Conservation (phyloP, 768 basidiomycete species). For the Xerocomus brunneocitrinus region DNA sequence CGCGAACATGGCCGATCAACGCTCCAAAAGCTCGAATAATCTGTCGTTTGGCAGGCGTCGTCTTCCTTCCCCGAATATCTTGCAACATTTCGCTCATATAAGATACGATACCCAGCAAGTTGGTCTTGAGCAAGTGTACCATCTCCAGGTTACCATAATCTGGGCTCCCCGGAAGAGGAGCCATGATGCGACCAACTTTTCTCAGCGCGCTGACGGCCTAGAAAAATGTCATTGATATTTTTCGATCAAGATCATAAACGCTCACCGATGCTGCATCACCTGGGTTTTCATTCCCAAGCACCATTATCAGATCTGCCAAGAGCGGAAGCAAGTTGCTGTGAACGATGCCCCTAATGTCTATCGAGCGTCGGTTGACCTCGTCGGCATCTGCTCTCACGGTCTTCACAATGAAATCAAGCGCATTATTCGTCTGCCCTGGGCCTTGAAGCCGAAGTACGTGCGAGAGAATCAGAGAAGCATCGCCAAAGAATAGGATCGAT, state of each 20-base stretch:
- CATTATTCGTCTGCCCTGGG: constrained; percentile 51
- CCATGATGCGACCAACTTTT: constrained; percentile 37
- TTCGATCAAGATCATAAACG: background rate
- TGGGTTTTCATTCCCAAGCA: constrained; percentile 65
- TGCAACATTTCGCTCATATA: constrained; percentile 83
- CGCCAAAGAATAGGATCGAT: constrained; percentile 50
- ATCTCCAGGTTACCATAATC: constrained; percentile 36
- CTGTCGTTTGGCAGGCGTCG: constrained; percentile 61
- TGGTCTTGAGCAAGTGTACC: constrained; percentile 58
- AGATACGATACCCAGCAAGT: constrained; percentile 83
- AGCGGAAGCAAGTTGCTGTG: constrained; percentile 65
- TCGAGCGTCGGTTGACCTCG: constrained; percentile 29
- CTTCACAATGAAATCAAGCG: constrained; percentile 57
- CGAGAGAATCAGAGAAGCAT: constrained; percentile 58
- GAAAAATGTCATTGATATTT: constrained; percentile 34
- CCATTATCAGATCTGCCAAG: constrained; percentile 70
- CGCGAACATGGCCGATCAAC: constrained; percentile 66
- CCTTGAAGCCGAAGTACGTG: constrained; percentile 59
- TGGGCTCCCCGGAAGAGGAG: constrained; percentile 23
- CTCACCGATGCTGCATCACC: constrained; percentile 43
- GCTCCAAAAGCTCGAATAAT: constrained; percentile 76
- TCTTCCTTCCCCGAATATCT: constrained; percentile 75
- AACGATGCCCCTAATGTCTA: constrained; percentile 48
- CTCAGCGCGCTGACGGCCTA: constrained; percentile 45
- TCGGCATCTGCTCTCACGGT: constrained; percentile 48